phyloP scores from a whole-genome alignment of 306 rosid species.

The Cyamopsis tetragonoloba region DNA sequence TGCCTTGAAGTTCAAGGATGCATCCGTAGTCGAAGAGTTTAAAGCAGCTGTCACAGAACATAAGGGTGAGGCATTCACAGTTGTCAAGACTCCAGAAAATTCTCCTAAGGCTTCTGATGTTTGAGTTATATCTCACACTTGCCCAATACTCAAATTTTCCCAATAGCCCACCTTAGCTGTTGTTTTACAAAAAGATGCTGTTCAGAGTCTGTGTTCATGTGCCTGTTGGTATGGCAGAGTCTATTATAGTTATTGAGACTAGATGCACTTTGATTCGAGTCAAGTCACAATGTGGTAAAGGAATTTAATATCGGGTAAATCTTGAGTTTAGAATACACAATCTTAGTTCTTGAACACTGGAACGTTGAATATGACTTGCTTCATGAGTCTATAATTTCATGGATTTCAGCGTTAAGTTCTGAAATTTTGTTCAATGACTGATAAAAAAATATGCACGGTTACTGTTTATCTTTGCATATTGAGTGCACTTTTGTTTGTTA shows the following conservation, averaged over 20 bases:
- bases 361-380: too few species aligned
- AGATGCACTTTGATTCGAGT: slow-evolving; percentile 41
- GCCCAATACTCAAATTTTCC: slow-evolving; percentile 16
- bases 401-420: too few species aligned
- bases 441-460: too few species aligned
- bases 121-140: slow-evolving; percentile 23
- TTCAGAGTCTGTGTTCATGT: slow-evolving; percentile 14
- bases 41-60: slow-evolving; percentile 55
- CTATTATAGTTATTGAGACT: slow-evolving; percentile 45
- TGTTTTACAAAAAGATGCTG: slow-evolving; percentile 11
- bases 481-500: too few species aligned
- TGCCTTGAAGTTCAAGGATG: slow-evolving; percentile 92
- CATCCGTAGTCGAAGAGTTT: slow-evolving; percentile 66
- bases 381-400: too few species aligned
- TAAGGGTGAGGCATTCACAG: slow-evolving; percentile 46
- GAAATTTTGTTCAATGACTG: too few species aligned
- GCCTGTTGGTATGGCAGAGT: slow-evolving; percentile 46
- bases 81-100: slow-evolving; percentile 70
- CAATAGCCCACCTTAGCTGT: slow-evolving; percentile 14
- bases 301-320: slow-evolving; percentile 32
- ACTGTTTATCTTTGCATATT: too few species aligned
- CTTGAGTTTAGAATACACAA: slow-evolving; percentile 19
- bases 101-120: slow-evolving; percentile 63
- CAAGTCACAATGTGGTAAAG: slow-evolving; percentile 23
- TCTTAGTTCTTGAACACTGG: neutral